Conservation (phyloP, 768 basidiomycete species). For the Steccherinum ochraceum region DNA sequence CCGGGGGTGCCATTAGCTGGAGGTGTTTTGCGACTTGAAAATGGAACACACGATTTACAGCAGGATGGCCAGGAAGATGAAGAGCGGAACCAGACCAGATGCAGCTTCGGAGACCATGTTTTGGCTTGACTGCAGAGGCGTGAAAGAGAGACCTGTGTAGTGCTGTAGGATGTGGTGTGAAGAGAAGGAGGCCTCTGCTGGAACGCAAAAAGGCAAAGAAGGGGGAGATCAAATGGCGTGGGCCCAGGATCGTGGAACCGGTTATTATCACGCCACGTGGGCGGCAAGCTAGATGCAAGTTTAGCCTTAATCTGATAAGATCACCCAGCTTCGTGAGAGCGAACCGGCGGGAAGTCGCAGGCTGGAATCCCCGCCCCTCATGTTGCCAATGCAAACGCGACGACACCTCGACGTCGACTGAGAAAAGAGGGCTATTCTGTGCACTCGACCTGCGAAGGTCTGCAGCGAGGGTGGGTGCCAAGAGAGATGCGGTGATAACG, state of each 20-base stretch:
- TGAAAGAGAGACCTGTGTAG: too few relatives aligned
- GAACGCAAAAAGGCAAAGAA: neutral
- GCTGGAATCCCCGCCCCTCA: neutral
- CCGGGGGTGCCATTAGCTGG: too few relatives aligned
- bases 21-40: too few relatives aligned
- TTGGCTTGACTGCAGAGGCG: too few relatives aligned
- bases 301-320: neutral
- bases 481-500: too few relatives aligned
- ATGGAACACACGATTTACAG: conserved; percentile 31
- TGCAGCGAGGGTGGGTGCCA: neutral
- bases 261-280: too few relatives aligned
- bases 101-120: conserved; percentile 18
- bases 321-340: neutral
- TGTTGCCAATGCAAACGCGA: too few relatives aligned
- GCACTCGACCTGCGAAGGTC: neutral
- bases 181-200: too few relatives aligned
- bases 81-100: conserved; percentile 24
- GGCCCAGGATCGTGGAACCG: too few relatives aligned
- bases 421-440: neutral
- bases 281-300: neutral
- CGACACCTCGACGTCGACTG: neutral
- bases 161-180: neutral
- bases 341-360: too few relatives aligned
- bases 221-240: neutral
- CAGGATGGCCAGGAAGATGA: conserved; percentile 42